Percentiles rank a stretch among this genome's conserved stretches.
Conservation (phyloP, 176 grass and related monocot genomes). For the Triticum urartu region DNA sequence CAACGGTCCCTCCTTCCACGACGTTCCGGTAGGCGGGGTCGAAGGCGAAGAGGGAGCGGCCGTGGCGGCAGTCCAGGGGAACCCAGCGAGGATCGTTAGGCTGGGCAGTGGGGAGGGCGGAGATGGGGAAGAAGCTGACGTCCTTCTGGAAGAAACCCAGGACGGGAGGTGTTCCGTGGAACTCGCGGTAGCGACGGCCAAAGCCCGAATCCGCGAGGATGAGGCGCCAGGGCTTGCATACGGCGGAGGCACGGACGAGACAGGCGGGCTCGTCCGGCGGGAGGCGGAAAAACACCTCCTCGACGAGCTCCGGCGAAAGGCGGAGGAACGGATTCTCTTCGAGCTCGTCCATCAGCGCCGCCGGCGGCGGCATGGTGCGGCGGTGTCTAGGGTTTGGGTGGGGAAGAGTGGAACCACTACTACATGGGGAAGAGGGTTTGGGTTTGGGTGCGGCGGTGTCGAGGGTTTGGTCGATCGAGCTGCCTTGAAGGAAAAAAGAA, state of each 20-base stretch:
- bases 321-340: not conserved
- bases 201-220: conserved; percentile 10
- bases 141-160: not conserved
- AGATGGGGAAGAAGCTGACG: not conserved
- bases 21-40: not conserved
- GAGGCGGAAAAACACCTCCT: not conserved
- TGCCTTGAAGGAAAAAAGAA: too few species aligned
- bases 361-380: not conserved
- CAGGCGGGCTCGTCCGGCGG: not conserved
- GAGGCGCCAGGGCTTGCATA: not conserved
- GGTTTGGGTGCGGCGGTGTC: not conserved
- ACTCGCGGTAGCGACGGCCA: conserved; percentile 13
- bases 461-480: too few species aligned
- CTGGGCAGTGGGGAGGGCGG: not conserved
- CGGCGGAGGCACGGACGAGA: conserved; percentile 5
- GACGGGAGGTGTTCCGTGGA: conserved; percentile 3
- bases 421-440: too few species aligned
- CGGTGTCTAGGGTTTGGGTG: too few species aligned
- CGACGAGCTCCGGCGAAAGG: not conserved
- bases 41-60: not conserved
- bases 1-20: not conserved
- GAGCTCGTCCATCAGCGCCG: not conserved
- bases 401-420: too few species aligned
- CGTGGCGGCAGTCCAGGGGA: not conserved
- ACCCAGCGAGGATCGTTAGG: not conserved